Evolutionary conservation across 1,284 basidiomycete species (phyloP).

Genomic region (Athelia sp.): DNA sequence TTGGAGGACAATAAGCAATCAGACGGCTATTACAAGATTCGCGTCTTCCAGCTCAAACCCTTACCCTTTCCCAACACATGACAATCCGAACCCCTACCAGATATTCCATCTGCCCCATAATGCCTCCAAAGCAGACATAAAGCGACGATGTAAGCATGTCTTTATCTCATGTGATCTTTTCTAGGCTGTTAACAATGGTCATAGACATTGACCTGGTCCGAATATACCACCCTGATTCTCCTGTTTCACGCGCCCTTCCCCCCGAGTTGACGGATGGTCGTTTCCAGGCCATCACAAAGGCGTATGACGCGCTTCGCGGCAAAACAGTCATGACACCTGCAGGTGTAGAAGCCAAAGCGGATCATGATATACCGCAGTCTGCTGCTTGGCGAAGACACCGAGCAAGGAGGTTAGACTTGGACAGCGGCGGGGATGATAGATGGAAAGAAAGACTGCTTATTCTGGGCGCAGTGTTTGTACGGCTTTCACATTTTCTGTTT

Average conservation of each 20-base stretch:
- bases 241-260: conserved; percentile 38
- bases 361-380: conserved; percentile 15
- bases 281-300: conserved; percentile 57
- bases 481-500: neutral
- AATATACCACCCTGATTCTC: conserved; percentile 66
- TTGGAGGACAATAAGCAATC: neutral
- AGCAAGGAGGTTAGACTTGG: conserved; percentile 28
- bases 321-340: conserved; percentile 22
- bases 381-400: conserved; percentile 17
- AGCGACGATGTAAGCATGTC: conserved; percentile 53
- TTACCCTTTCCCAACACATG: conserved; percentile 41
- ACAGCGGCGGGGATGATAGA: conserved; percentile 37
- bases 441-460: conserved; percentile 55
- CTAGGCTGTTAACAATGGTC: conserved; percentile 4
- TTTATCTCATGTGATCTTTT: neutral
- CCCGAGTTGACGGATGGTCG: conserved; percentile 46
- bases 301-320: conserved; percentile 55
- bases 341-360: conserved; percentile 22
- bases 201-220: conserved; percentile 68
- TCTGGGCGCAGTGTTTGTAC: conserved; percentile 10
- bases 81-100: conserved; percentile 59
- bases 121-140: conserved; percentile 56
- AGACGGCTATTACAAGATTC: neutral
- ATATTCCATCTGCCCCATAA: conserved; percentile 60
- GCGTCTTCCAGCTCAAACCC: neutral